Base-by-base conservation (phyloP, 2,329 filamentous ascomycete species). In the Epichloe glyceriae region DNA sequence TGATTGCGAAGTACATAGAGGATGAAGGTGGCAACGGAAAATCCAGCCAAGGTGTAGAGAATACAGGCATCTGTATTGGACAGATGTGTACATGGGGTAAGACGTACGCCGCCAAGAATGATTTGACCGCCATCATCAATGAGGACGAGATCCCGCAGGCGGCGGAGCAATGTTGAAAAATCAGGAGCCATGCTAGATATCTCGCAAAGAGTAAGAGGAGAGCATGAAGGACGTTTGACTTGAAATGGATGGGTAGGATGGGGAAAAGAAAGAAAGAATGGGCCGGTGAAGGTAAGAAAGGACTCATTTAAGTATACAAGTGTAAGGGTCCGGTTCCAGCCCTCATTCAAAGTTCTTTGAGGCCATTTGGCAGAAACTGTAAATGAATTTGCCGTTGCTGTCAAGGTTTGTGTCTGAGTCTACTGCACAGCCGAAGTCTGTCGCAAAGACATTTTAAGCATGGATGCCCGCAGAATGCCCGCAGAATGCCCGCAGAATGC, bases 21-120 rank as follows among this genome's bases (percentile, higher is more conserved):
- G 17, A 65, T 51, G 20, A 62, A 47, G 5, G 61, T 57, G 7
- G 62, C 56, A 10, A 68, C 44, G 5, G 68, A 65, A 5, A 61
- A 30, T 2, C 47, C 50, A 5, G 62, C 50, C 17, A 64, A 49
- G 5, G 50, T 40, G 37, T 61, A 57, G 14, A 58, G 50, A 14
- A 63, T 53, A 30, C 41, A 39, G n/a, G 42, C 37, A 50, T 60
- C 57, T 8, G 52, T 15, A 12, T 45, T 12, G 33, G 48, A 45
- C 14, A 50, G 4, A 10, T 2, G 47, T 3, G 20, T 12, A 15
- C 44, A 47, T 2, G 51, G 39, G 14, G 3, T 26, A 19, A 48
- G 11, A 10, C 5, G 17, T 3, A 53, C 14, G 34, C 51, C 47
- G 22, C 35, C 40, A 8, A 47, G 7, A 12, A 47, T n/a, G 12